These are phyloP conservation scores for Salix exigua DNA, from an alignment of 345 rosid species.

Conservation along the genomic window DNA sequence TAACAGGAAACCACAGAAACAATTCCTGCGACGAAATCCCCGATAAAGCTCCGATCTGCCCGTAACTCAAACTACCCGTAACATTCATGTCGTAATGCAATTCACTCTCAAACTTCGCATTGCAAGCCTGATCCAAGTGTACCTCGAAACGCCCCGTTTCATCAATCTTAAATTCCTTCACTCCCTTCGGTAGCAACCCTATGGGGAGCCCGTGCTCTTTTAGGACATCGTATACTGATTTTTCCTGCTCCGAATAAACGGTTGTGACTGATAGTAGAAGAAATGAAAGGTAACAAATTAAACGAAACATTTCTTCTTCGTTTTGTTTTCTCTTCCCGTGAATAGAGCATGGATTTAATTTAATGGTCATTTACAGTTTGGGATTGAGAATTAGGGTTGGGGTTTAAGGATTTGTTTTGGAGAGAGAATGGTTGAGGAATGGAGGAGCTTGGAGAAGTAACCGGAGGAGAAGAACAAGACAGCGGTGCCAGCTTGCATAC, in stretches of 20 bases:
- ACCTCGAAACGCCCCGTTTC: constrained; percentile 62
- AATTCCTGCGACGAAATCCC: constrained; percentile 86
- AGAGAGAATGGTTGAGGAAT: not conserved
- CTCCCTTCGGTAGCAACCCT: constrained; percentile 82
- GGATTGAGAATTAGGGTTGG: constrained; percentile 22
- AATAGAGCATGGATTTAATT: constrained; percentile 12
- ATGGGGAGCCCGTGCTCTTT: constrained; percentile 59
- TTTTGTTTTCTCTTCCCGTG: not conserved
- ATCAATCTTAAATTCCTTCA: constrained; percentile 47
- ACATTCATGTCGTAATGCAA: constrained; percentile 75
- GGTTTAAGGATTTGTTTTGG: constrained; percentile 34
- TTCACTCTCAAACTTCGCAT: constrained; percentile 82
- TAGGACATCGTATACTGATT: constrained; percentile 61
- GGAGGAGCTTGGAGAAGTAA: no score
- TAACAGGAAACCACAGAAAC: constrained; percentile 87
- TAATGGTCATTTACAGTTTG: not conserved
- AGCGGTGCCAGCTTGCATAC: constrained; percentile 63
- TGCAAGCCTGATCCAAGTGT: constrained; percentile 69
- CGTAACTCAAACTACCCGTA: constrained; percentile 54
- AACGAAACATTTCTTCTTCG: constrained; percentile 18
- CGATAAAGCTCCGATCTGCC: constrained; percentile 55
- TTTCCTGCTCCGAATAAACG: constrained; percentile 8
- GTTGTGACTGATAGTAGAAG: constrained; percentile 13
- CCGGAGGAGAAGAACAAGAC: constrained; percentile 20
- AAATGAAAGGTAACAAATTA: constrained; percentile 26